Percentiles rank a stretch among this genome's conserved stretches.
phyloP scores from a whole-genome alignment of 2,329 filamentous ascomycete genomes.

The Penicillium freii region DNA sequence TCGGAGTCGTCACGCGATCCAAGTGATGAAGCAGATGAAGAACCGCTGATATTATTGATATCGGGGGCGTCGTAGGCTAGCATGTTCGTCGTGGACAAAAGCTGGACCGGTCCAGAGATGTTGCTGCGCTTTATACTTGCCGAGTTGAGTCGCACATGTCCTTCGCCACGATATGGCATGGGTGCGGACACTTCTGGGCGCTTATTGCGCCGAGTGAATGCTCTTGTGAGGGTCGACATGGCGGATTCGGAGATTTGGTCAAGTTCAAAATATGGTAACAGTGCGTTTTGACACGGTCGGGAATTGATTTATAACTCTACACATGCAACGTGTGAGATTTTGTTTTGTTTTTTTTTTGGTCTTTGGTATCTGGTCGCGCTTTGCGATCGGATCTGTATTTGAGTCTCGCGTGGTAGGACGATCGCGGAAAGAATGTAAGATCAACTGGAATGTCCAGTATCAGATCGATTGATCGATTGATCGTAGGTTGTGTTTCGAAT shows the following conservation, averaged over 20 bases:
- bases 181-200: slow-evolving; percentile 46
- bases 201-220: slow-evolving; percentile 50
- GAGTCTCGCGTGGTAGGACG: slow-evolving; percentile 29
- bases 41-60: slow-evolving; percentile 51
- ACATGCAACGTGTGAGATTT: slow-evolving; percentile 6
- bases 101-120: slow-evolving; percentile 82
- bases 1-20: slow-evolving; percentile 54
- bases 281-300: slow-evolving; percentile 4
- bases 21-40: slow-evolving; percentile 53
- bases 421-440: slow-evolving; percentile 36
- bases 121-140: slow-evolving; percentile 48
- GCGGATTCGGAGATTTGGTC: slow-evolving; percentile 10
- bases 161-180: slow-evolving; percentile 44
- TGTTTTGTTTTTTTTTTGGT: neutral
- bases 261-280: neutral
- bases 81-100: slow-evolving; percentile 94
- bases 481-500: neutral
- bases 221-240: slow-evolving; percentile 45
- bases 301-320: slow-evolving; percentile 5
- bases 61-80: slow-evolving; percentile 93
- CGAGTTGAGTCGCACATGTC: slow-evolving; percentile 45
- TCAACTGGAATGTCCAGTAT: slow-evolving; percentile 32
- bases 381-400: slow-evolving; percentile 16
- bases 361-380: neutral
- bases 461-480: slow-evolving; percentile 12